Evolutionary conservation across 768 basidiomycete species (phyloP).

Genomic region (Mycena epipterygia): DNA sequence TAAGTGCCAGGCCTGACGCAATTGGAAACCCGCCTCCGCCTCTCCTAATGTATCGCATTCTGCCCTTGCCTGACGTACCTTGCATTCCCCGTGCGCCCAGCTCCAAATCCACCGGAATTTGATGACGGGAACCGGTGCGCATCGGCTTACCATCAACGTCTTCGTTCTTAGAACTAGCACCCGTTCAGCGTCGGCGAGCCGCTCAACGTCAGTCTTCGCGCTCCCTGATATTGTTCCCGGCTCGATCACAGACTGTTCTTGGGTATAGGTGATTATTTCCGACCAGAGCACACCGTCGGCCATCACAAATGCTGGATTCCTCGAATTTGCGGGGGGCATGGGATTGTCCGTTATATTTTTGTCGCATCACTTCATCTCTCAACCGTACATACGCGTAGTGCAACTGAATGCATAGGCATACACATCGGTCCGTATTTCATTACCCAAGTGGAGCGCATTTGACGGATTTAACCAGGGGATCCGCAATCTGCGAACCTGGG

Average conservation of each 20-base stretch:
- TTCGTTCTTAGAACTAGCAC: background rate
- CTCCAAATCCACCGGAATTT: conserved; percentile 5
- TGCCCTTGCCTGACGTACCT: background rate
- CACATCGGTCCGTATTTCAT: conserved; percentile 1
- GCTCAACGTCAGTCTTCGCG: conserved; percentile 11
- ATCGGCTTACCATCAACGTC: no score
- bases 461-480: background rate
- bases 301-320: conserved; percentile 10
- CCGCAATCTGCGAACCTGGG: conserved; percentile 24
- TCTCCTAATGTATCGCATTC: background rate
- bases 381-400: background rate
- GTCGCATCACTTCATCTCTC: background rate
- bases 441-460: background rate
- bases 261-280: conserved; percentile 14
- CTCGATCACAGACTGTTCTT: background rate
- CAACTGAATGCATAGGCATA: conserved; percentile 10
- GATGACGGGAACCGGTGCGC: conserved; percentile 19
- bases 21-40: no score
- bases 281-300: conserved; percentile 19
- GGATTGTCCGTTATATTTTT: conserved; percentile 4
- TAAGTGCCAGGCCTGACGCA: background rate
- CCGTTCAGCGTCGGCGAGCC: conserved; percentile 11
- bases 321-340: conserved; percentile 2
- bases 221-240: background rate
- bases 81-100: background rate